phyloP scores from a whole-genome alignment of 208 protist species.

The Porcisia hertigi region DNA sequence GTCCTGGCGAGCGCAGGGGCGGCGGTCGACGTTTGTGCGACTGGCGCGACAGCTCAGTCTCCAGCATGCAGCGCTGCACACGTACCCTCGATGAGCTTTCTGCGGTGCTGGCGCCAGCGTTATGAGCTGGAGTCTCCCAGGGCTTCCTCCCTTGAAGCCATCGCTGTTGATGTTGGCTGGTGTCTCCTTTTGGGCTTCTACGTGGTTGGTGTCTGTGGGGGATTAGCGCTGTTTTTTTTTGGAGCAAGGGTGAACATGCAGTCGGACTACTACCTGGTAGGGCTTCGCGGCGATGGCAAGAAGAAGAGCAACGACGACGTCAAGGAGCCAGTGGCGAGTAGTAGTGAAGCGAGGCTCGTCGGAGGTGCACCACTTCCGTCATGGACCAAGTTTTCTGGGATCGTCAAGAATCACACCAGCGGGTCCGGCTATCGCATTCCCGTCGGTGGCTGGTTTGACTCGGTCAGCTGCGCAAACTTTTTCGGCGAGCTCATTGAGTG shows the following conservation, averaged over 20 bases:
- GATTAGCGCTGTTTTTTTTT: constrained; percentile 44
- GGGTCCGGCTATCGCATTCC: constrained; percentile 55
- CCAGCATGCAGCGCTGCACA: neutral
- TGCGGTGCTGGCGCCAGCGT: constrained; percentile 8
- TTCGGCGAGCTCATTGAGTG: constrained; percentile 83
- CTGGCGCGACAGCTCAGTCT: neutral
- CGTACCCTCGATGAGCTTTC: constrained; percentile 16
- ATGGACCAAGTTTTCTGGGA: neutral
- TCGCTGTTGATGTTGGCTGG: neutral
- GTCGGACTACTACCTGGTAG: constrained; percentile 59
- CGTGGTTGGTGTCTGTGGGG: constrained; percentile 19
- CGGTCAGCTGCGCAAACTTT: constrained; percentile 84
- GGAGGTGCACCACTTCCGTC: neutral
- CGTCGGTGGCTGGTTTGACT: constrained; percentile 56
- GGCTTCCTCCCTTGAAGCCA: neutral
- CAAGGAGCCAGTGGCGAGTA: neutral
- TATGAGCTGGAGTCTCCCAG: neutral
- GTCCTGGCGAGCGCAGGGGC: constrained; percentile 48
- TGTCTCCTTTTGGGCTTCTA: constrained; percentile 8
- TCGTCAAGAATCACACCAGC: neutral
- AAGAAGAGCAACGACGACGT: neutral
- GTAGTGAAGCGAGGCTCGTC: neutral
- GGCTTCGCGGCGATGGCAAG: constrained; percentile 22
- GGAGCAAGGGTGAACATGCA: constrained; percentile 57
- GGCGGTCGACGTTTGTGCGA: neutral